Conservation (phyloP, 1,139 yeast species). For the Meyerozyma elateridarum region DNA sequence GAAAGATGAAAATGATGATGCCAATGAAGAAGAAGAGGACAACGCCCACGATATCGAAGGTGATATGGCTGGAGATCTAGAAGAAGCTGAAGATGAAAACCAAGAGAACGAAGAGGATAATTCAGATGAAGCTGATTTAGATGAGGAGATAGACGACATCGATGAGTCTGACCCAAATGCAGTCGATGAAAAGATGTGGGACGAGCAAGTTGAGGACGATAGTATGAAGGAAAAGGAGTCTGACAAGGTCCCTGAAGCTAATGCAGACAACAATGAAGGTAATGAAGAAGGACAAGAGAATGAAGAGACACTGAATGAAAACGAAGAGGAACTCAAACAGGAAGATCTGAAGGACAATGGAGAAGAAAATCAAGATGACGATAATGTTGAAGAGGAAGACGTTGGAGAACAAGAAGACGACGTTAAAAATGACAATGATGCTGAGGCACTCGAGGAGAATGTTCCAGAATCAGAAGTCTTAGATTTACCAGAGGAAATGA, state of each 20-base stretch:
- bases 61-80: constrained; percentile 92
- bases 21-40: constrained; percentile 57
- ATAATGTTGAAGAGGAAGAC: constrained; percentile 54
- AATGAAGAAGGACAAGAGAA: constrained; percentile 47
- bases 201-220: constrained; percentile 78
- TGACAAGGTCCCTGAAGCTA: constrained; percentile 58
- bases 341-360: constrained; percentile 29
- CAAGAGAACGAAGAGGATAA: constrained; percentile 50
- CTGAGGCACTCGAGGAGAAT: constrained; percentile 60
- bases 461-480: constrained; percentile 80
- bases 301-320: constrained; percentile 20
- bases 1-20: constrained; percentile 47
- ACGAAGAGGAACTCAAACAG: constrained; percentile 34
- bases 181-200: constrained; percentile 98
- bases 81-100: constrained; percentile 61
- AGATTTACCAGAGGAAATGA: constrained; percentile 83
- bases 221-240: constrained; percentile 63
- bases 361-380: constrained; percentile 33
- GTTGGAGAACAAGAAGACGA: constrained; percentile 80
- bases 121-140: constrained; percentile 58
- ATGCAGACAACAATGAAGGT: constrained; percentile 62
- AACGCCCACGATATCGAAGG: constrained; percentile 94
- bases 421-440: constrained; percentile 62
- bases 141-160: constrained; percentile 85
- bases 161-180: constrained; percentile 94